Evolutionary conservation across 2,329 filamentous ascomycete species (phyloP), one percentile per base, ranked within the genome.

Genomic region (Phialophora tarda): DNA sequence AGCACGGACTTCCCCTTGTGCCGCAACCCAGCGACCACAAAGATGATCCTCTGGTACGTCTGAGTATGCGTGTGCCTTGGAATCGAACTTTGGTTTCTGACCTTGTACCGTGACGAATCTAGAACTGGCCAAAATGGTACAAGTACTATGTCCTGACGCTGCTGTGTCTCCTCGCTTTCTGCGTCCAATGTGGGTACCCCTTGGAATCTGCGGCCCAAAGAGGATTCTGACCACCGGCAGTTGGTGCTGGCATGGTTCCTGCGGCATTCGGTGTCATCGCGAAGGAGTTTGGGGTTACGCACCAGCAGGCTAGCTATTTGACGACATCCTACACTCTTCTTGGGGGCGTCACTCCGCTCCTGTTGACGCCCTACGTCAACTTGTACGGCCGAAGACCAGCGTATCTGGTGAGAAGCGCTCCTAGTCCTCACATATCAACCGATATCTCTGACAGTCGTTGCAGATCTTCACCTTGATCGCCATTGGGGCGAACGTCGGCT

Each of bases 1-100:
- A 38, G 59, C 47, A 62, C 17, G 59, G 59, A 6, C 47, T 62
- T 26, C 59, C 59, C 41, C 59, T 62, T 34, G 50, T 53, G 23
- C 59, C 59, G 10, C 59, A 62, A 30, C 59, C 59, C n/a, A 62
- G 41, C 48, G 59, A 62, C 23, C 32, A 51, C 47, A 62, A 62
- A 51, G 47, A 50, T 51, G 59, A 62, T 53, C 59, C 59, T n/a
- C 59, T 62, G 8, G 56, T 59, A 59, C 26, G 56, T 47, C 21
- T 48, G 17, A 17, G 11, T 38, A 4, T 12, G 1, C 6, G 21
- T 26, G 17, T 10, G 14, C 11, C 30, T 24, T 48, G 1, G 1
- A 21, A 48, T 14, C 38, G 28, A 59, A n/a, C 2, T 10, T 5
- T 28, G 24, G 24, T 4, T 4, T 21, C 34, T 59, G 56, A 59